Evolutionary conservation across 768 basidiomycete genomes (phyloP).

Genomic region (Trametes sanguinea): DNA sequence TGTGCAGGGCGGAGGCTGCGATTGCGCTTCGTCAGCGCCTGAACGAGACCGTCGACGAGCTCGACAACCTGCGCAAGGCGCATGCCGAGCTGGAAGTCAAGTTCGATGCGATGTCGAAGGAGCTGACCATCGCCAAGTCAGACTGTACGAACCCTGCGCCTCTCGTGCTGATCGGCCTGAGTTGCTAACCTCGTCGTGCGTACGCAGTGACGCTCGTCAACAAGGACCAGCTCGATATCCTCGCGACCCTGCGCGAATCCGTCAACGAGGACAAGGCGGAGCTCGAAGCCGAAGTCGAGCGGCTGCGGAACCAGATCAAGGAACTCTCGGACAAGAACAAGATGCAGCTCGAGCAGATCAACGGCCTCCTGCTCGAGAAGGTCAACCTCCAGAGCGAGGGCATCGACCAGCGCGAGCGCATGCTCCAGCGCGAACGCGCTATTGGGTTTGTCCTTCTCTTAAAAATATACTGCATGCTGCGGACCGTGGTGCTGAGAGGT

Average conservation of each 20-base stretch:
- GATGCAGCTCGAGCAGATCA: constrained; percentile 90
- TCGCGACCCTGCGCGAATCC: constrained; percentile 81
- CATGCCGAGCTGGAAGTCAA: constrained; percentile 73
- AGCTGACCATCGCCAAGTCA: constrained; percentile 82
- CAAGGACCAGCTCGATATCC: constrained; percentile 91
- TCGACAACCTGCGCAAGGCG: constrained; percentile 68
- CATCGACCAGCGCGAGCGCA: constrained; percentile 85
- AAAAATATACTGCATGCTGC: not conserved
- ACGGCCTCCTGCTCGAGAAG: constrained; percentile 85
- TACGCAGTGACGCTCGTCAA: constrained; percentile 81
- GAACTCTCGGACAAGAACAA: constrained; percentile 80
- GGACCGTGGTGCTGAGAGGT: constrained; percentile 3
- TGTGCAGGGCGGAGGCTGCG: constrained; percentile 73
- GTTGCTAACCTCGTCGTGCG: not conserved
- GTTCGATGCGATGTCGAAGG: constrained; percentile 59
- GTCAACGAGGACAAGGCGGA: constrained; percentile 84
- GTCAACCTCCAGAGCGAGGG: constrained; percentile 87
- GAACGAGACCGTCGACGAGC: constrained; percentile 83
- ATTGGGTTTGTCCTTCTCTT: constrained; percentile 59
- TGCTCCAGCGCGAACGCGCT: constrained; percentile 84
- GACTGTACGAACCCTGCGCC: constrained; percentile 55
- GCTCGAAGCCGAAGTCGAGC: constrained; percentile 68
- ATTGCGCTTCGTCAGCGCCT: constrained; percentile 86
- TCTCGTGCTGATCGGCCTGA: not conserved
- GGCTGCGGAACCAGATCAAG: constrained; percentile 64